Evolutionary conservation across 768 basidiomycete genomes (phyloP), one percentile per base, ranked within the genome.

Genomic region (Tulasnella sp.): DNA sequence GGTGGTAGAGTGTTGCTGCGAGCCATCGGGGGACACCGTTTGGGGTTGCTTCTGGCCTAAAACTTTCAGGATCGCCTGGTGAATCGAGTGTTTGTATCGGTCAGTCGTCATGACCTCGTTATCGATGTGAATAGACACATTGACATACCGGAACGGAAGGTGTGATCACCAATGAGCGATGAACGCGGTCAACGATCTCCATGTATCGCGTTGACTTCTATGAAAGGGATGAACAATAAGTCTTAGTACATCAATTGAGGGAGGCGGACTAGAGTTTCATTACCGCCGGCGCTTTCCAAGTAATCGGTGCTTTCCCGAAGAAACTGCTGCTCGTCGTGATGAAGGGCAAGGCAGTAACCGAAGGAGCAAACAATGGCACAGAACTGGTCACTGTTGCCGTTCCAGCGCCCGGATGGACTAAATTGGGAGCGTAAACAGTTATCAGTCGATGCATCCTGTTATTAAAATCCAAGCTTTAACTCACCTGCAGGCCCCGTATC

Each of bases 101-200:
- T 38, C 38, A 38, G 50, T 50, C 24, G 19, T 44, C 65, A 8
- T 50, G 5, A 23, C 19, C 13, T 48, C 23, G 21, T 43, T 51
- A 52, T 24, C 47, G 48, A 54, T 30, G 10, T 47, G 13, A n/a
- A 10, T n/a, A n/a, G n/a, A n/a, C n/a, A n/a, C n/a, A n/a, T n/a
- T 42, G 23, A 24, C 54, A 30, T 19, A 56, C 54, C 10, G 80
- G 77, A 34, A 76, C 68, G 3, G 76, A 69, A 7, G 86, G 85
- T 13, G 77, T 76, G 65, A 87, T 76, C 3, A 79, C 75, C 24
- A 90, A 73, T 19, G 79, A 77, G 55, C 78, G 76, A 66, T 88
- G 85, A 53, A 90, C 88, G 61, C 76, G 80, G n/a, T 76, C 70
- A 24, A 85, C 75, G 15, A 87, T 71, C 19, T 79, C 78, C 30